Evolutionary conservation across 352 stramenopile species (phyloP), one percentile per base, ranked within the genome.

Genomic region (Globisporangium lucens): DNA sequence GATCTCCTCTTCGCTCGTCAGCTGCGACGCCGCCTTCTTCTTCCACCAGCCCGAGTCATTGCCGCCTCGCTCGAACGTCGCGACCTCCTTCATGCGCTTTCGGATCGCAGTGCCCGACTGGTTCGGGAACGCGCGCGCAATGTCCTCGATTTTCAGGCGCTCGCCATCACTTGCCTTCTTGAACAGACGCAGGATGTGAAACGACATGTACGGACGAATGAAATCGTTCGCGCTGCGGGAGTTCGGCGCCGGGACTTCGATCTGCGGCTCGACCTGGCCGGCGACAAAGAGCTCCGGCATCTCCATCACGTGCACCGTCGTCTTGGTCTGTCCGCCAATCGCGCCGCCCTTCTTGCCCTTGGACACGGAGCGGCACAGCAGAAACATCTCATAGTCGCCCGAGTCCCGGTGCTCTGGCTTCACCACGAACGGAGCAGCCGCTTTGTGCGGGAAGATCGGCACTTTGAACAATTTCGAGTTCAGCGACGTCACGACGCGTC

Each of bases 391-490:
- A 8, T 78, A 70, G 35, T 75, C 76, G 29, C 81, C 82, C 12
- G 71, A 67, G 22, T 87, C 72, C 35, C 78, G 79, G 17, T 67
- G 62, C 30, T 83, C 75, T 7, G 73, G 30, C 51, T 63, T 83
- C 13, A 72, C 61, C 35, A 74, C 75, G 68, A 91, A 90, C 7
- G 80, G 84, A 35, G 81, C 60, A 1, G 81, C 75, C 1, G 87
- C 76, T 38, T 82, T 85, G 56, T 94, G 85, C 53, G 75, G 73
- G 63, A 95, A 93, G 63, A 95, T 86, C 8, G 87, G 87, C 46
- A 93, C 82, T 64, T 93, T 95, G 75, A 88, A 93, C 4, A 95
- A 68, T 66, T 92, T 91, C 33, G 85, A 94, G 69, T 93, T 91
- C 2, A 95, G 64, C 3, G 85, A 90, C 13, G 87, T 95, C 20